A percentile compares a stretch with the other conserved stretches of the same genome.
phyloP scores from a whole-genome alignment of 2,329 filamentous ascomycete species.

The Ramichloridium luteum region DNA sequence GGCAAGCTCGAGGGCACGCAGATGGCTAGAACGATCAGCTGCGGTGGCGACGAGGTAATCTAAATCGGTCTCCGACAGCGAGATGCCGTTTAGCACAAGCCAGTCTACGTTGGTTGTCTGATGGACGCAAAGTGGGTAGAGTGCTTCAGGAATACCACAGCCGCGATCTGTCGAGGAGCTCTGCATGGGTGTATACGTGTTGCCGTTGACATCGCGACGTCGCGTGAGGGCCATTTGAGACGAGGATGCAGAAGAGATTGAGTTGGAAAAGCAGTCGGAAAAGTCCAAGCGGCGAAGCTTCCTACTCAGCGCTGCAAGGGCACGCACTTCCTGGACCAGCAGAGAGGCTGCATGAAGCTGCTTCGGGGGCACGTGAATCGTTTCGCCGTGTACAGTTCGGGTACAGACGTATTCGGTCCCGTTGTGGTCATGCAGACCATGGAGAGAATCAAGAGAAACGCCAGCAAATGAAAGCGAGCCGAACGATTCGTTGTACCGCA shows the following conservation, averaged over 20 bases:
- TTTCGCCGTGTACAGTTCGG: constrained; percentile 45
- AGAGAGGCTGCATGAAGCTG: constrained; percentile 45
- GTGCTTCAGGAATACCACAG: constrained; percentile 56
- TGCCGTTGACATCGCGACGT: neutral
- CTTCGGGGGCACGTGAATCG: constrained; percentile 40
- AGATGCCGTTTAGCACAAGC: constrained; percentile 56
- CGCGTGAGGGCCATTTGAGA: too few relatives aligned
- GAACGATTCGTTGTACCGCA: constrained; percentile 61
- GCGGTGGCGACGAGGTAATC: constrained; percentile 57
- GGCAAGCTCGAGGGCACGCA: constrained; percentile 56
- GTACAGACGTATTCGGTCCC: constrained; percentile 51
- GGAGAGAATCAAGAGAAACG: constrained; percentile 52
- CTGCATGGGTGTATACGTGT: constrained; percentile 40
- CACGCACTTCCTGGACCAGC: constrained; percentile 56
- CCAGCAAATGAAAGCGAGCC: constrained; percentile 54
- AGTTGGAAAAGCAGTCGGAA: constrained; percentile 34
- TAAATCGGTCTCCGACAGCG: constrained; percentile 57
- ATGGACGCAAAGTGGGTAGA: constrained; percentile 55
- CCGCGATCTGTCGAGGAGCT: constrained; percentile 42
- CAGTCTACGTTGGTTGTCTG: constrained; percentile 59
- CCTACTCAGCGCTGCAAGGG: constrained; percentile 53
- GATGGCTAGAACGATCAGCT: constrained; percentile 50
- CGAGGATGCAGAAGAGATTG: too few relatives aligned
- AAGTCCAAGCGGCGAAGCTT: constrained; percentile 54
- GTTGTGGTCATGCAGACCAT: constrained; percentile 46